These are phyloP conservation scores for Penicillium sp. DNA, from an alignment of 2,329 filamentous ascomycete species.

Conservation along the genomic window DNA sequence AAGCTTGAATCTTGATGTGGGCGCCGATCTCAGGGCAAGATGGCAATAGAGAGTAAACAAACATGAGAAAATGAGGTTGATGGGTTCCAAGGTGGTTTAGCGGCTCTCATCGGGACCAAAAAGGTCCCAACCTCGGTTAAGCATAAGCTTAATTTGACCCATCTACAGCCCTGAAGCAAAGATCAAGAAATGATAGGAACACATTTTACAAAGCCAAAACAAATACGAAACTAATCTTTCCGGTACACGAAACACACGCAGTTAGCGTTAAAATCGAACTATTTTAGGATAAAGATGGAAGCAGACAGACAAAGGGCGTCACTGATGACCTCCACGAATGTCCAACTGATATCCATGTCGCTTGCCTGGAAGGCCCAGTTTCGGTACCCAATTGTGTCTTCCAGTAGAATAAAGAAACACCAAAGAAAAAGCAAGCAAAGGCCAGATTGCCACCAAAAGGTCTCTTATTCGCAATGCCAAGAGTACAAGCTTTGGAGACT, in stretches of 20 bases:
- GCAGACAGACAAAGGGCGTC: constrained; percentile 1
- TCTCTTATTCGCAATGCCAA: constrained; percentile 1
- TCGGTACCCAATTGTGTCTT: constrained; percentile 2
- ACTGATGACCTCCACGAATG: constrained; percentile 18
- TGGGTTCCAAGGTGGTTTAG: not conserved
- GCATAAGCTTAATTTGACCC: constrained; percentile 1
- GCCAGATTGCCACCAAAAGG: constrained; percentile 1
- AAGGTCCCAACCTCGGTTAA: constrained; percentile 15
- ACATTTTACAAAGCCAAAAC: constrained; percentile 3
- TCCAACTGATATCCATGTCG: constrained; percentile 8
- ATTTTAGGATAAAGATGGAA: constrained; percentile 18
- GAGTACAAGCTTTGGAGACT: not conserved
- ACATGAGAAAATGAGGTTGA: not conserved
- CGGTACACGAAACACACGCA: constrained; percentile 15
- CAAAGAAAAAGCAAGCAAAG: constrained; percentile 7
- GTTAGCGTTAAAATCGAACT: constrained; percentile 16
- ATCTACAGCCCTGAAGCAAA: not conserved
- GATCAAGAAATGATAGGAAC: too few relatives aligned
- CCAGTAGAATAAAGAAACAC: constrained; percentile 7
- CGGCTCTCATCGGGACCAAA: not conserved
- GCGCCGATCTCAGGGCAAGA: not conserved
- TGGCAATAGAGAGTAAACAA: not conserved
- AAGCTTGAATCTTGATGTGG: too few relatives aligned
- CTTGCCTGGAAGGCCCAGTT: constrained; percentile 3
- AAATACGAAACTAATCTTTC: constrained; percentile 7